Base-by-base conservation (phyloP, 345 rosid genomes). In the Orychophragmus violaceus region DNA sequence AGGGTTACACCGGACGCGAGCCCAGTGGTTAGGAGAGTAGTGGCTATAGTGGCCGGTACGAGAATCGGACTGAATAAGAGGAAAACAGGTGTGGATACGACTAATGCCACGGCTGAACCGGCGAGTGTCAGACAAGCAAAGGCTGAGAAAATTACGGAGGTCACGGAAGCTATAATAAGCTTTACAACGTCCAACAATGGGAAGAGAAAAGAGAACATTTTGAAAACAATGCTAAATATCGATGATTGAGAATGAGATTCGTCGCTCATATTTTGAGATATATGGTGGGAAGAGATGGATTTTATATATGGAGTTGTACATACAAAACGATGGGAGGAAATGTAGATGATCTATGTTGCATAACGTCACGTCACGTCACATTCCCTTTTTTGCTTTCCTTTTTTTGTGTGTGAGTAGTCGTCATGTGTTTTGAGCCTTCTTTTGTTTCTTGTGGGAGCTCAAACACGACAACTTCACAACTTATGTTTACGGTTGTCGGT, bases 31-130 rank as follows among this genome's bases (percentile, higher is more conserved):
- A 88, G 18, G 36, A 88, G 64, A 14, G 76, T 70, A 19, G 71
- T 72, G 0, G 85, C 59, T 60, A 88, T 76, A 5, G 84, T 75
- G 3, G 91, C 88, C 2, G 96, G 97, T 69, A 88, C 81, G n/a
- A 91, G 78, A 29, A 88, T 83, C 0, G 94, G 97, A 74, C 96
- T 91, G 84, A 82, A 86, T 18, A 86, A 78, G 71, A 91, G 80
- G 53, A 91, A 69, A 51, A 91, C 78, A 0, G 96, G 97, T 11
- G 91, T 82, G 62, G 83, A 88, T 6, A 86, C 59, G 59, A 82
- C 74, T 59, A 91, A 79, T 5, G 67, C 84, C 27, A 85, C 84
- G 42, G 90, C 91, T 0, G 94, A 82, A 36, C 81, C 85, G 3
- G 77, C 83, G 0, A 91, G 71, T 53, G 72, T 83, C 56, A 88